These are phyloP conservation scores for Xylariaceae sp. DNA, from an alignment of 2,329 filamentous ascomycete species.

Conservation along the genomic window DNA sequence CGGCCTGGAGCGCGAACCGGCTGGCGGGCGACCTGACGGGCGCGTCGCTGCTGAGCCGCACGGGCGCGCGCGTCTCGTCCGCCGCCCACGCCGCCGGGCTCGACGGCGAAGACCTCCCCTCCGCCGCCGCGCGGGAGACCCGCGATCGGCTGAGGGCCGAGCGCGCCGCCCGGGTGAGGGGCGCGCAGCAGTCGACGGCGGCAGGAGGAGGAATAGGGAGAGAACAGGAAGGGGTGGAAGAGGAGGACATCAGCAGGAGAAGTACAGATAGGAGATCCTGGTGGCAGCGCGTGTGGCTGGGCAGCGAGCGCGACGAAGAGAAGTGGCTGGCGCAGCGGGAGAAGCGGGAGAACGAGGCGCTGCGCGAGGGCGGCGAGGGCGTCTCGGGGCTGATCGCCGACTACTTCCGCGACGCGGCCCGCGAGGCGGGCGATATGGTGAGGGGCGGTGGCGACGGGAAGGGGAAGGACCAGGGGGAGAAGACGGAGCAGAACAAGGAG, in stretches of 20 bases:
- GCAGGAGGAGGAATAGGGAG: conserved; percentile 4
- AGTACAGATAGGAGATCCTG: conserved; percentile 24
- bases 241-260: conserved; percentile 13
- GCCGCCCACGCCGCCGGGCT: conserved; percentile 35
- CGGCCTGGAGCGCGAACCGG: conserved; percentile 47
- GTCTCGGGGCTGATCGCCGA: conserved; percentile 49
- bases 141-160: conserved; percentile 18
- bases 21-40: conserved; percentile 51
- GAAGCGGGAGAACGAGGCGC: conserved; percentile 42
- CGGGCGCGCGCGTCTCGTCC: conserved; percentile 39
- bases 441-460: conserved; percentile 23
- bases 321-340: conserved; percentile 47
- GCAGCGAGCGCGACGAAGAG: conserved; percentile 36
- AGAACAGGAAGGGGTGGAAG: conserved; percentile 25
- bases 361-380: conserved; percentile 46
- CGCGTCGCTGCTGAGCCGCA: conserved; percentile 41
- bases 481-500: no score
- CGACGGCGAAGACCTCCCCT: conserved; percentile 47
- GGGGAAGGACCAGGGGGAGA: no score
- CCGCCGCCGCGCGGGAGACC: conserved; percentile 34
- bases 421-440: conserved; percentile 12
- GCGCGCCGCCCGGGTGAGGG: conserved; percentile 5
- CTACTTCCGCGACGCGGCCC: conserved; percentile 35
- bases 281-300: conserved; percentile 51
- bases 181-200: conserved; percentile 2